Conservation (phyloP, 129 eudicot genomes). For the Ambrosia artemisiifolia region DNA sequence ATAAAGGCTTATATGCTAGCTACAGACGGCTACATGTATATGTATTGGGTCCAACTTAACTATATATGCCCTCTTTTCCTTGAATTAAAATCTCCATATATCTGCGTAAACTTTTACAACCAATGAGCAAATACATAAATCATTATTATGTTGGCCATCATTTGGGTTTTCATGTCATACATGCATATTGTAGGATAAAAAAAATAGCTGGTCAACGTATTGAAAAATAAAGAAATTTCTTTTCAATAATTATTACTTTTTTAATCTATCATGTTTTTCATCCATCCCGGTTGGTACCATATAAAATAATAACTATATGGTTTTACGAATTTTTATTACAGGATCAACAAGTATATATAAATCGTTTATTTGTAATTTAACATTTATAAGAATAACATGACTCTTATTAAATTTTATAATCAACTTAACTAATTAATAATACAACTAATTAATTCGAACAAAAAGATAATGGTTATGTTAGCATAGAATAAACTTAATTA, state of each 20-base stretch:
- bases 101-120: background rate
- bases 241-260: no score
- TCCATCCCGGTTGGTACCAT: background rate
- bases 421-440: background rate
- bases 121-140: constrained; percentile 15
- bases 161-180: constrained; percentile 9
- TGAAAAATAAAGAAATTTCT: background rate
- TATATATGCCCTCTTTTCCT: constrained; percentile 8
- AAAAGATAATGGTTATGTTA: background rate
- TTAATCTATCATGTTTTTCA: background rate
- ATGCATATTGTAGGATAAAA: background rate
- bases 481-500: background rate
- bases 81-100: constrained; percentile 1
- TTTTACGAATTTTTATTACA: background rate
- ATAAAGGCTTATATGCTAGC: background rate
- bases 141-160: constrained; percentile 28
- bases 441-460: background rate
- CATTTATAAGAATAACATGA: background rate
- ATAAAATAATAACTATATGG: background rate
- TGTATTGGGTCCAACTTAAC: constrained; percentile 1
- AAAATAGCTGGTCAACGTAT: background rate
- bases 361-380: background rate
- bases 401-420: background rate
- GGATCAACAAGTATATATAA: background rate
- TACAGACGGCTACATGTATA: background rate